A percentile compares a stretch with the other conserved stretches of the same genome.
phyloP scores from a whole-genome alignment of 2,329 filamentous ascomycete species.

The Alternaria viburni region DNA sequence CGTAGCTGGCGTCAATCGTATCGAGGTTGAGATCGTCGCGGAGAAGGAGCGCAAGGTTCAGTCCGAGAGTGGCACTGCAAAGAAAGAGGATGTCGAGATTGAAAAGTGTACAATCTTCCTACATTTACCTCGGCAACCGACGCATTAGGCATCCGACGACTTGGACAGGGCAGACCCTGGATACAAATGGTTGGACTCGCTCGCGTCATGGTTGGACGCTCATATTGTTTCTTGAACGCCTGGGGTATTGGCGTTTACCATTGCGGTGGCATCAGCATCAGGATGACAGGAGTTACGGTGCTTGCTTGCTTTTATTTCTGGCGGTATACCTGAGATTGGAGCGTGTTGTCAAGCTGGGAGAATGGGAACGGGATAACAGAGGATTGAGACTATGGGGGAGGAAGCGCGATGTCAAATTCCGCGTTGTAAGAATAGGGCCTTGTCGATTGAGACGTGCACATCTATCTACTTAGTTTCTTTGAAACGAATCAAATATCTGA shows the following conservation, averaged over 20 bases:
- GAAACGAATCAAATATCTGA: neutral
- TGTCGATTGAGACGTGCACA: neutral
- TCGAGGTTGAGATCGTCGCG: constrained; percentile 80
- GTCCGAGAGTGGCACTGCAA: constrained; percentile 31
- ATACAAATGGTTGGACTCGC: neutral
- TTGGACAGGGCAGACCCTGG: neutral
- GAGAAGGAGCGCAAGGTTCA: constrained; percentile 61
- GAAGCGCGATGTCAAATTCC: neutral
- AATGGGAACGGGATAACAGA: neutral
- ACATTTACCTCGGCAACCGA: constrained; percentile 63
- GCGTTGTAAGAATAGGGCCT: neutral
- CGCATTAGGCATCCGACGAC: constrained; percentile 17
- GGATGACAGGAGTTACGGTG: neutral
- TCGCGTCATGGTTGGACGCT: neutral
- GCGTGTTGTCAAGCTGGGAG: neutral
- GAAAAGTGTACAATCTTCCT: constrained; percentile 80
- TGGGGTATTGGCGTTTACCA: neutral
- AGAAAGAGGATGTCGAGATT: constrained; percentile 65
- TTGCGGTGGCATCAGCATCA: neutral
- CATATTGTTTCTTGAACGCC: neutral
- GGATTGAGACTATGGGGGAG: neutral
- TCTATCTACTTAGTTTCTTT: neutral
- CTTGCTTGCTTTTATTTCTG: neutral
- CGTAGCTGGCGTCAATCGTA: constrained; percentile 73
- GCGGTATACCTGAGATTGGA: constrained; percentile 5